Conservation (phyloP, 768 basidiomycete genomes). For the Macrocybe gigantea region DNA sequence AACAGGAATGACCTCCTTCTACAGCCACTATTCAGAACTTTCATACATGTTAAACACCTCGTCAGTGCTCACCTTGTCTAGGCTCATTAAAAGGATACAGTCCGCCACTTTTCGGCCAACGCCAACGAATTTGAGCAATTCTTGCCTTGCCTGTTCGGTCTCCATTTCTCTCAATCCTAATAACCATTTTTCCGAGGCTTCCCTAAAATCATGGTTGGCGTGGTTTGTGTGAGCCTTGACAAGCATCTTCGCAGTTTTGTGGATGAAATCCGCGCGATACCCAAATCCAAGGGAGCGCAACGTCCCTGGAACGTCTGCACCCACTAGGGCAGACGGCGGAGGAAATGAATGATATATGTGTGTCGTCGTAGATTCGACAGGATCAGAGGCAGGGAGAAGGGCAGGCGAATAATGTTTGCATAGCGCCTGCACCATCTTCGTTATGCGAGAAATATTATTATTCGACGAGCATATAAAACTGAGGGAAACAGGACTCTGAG, state of each 20-base stretch:
- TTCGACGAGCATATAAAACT: conserved; percentile 98
- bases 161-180: conserved; percentile 38
- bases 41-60: background rate
- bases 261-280: conserved; percentile 89
- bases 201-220: conserved; percentile 17
- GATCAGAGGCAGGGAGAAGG: conserved; percentile 44
- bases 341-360: conserved; percentile 79
- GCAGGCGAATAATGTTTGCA: conserved; percentile 71
- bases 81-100: conserved; percentile 87
- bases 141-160: conserved; percentile 60
- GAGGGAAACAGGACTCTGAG: background rate
- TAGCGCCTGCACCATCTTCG: conserved; percentile 85
- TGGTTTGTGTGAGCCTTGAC: conserved; percentile 43
- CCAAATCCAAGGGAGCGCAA: conserved; percentile 90
- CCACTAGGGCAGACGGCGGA: conserved; percentile 58
- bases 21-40: background rate
- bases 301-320: conserved; percentile 22
- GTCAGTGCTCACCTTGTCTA: conserved; percentile 63
- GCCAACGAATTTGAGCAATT: conserved; percentile 78
- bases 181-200: conserved; percentile 61
- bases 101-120: conserved; percentile 98
- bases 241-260: conserved; percentile 76
- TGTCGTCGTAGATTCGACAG: conserved; percentile 11
- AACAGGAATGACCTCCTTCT: conserved; percentile 88
- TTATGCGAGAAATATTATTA: conserved; percentile 93